Percentiles rank a stretch among this genome's conserved stretches.
These are phyloP conservation scores for Colletotrichum somersetense DNA, from an alignment of 2,329 filamentous ascomycete species.

Conservation along the genomic window DNA sequence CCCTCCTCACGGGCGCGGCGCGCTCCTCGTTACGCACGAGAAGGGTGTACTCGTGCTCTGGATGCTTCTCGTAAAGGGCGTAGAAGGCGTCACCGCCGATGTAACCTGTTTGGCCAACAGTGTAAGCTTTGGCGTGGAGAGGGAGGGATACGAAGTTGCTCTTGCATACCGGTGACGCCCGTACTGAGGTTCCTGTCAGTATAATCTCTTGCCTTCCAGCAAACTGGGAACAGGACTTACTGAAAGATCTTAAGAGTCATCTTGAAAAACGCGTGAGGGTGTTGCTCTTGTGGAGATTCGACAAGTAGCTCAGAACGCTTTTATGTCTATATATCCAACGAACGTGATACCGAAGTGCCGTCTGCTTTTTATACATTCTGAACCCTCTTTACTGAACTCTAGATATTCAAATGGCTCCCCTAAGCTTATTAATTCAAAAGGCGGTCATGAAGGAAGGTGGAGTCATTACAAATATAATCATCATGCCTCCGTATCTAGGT, in stretches of 20 bases:
- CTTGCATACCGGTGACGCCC: constrained; percentile 56
- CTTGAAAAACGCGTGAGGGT: neutral
- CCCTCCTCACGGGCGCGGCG: constrained; percentile 56
- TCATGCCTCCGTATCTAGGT: constrained; percentile 18
- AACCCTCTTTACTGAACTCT: neutral
- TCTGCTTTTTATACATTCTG: neutral
- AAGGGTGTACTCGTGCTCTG: constrained; percentile 60
- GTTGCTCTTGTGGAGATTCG: neutral
- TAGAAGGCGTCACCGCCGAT: constrained; percentile 65
- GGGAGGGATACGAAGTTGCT: neutral
- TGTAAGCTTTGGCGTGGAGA: neutral
- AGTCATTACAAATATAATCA: constrained; percentile 19
- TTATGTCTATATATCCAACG: neutral
- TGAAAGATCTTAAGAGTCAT: constrained; percentile 59
- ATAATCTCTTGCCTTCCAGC: neutral
- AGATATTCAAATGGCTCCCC: neutral
- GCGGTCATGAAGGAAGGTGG: neutral
- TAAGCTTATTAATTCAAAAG: constrained; percentile 32
- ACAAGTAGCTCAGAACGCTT: neutral
- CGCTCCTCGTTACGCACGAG: constrained; percentile 63
- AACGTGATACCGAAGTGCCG: neutral
- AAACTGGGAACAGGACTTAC: constrained; percentile 47
- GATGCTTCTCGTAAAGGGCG: constrained; percentile 57
- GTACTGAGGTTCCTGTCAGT: constrained; percentile 50
- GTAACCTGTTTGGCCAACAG: constrained; percentile 54